Conservation (phyloP, 176 grass and related monocot genomes). For the Carex myosuroides region DNA sequence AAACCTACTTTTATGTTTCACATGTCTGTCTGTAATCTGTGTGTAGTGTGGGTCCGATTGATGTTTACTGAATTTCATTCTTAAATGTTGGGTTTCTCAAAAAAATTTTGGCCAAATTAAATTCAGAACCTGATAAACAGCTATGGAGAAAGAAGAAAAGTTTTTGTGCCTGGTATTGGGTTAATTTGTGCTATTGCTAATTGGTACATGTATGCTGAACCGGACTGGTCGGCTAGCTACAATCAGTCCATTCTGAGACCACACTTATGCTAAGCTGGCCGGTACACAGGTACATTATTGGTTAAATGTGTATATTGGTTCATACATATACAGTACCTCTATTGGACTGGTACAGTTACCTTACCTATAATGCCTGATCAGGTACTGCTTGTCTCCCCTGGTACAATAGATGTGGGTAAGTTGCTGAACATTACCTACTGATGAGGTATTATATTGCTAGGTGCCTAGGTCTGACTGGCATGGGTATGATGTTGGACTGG, state of each 20-base stretch:
- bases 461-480: background rate
- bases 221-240: background rate
- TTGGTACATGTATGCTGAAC: background rate
- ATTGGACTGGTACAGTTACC: background rate
- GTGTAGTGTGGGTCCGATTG: background rate
- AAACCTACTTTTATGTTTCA: background rate
- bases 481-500: background rate
- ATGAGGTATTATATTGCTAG: background rate
- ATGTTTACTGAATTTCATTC: background rate
- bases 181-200: background rate
- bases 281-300: background rate
- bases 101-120: background rate
- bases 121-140: background rate
- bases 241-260: background rate
- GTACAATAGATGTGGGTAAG: slow-evolving; percentile 17
- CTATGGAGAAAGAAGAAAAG: no score
- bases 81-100: background rate
- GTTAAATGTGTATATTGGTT: background rate
- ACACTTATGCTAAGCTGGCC: background rate
- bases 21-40: background rate
- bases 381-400: background rate
- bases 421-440: background rate
- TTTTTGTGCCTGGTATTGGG: background rate
- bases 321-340: background rate
- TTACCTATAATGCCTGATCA: background rate